Percentiles rank a stretch among this genome's conserved stretches.
Evolutionary conservation across 2,329 filamentous ascomycete genomes (phyloP).

Genomic region (Colletotrichum trifolii): DNA sequence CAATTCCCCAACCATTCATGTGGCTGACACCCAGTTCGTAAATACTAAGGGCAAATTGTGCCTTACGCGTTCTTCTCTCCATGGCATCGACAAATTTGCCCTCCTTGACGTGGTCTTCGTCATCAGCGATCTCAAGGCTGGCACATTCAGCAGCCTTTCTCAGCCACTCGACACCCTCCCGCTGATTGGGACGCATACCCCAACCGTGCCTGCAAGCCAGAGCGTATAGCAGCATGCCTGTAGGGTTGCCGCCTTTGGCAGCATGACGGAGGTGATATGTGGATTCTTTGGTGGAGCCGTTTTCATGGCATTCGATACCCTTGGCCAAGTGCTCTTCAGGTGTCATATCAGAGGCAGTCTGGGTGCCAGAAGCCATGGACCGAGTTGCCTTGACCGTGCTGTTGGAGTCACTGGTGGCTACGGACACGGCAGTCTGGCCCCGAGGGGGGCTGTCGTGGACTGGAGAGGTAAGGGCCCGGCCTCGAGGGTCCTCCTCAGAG

Average conservation of each 20-base stretch:
- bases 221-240: constrained; percentile 95
- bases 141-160: constrained; percentile 89
- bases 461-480: constrained; percentile 53
- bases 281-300: constrained; percentile 88
- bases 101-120: constrained; percentile 74
- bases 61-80: constrained; percentile 85
- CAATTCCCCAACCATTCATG: constrained; percentile 98
- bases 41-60: constrained; percentile 93
- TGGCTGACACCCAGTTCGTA: constrained; percentile 97
- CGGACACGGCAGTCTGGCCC: constrained; percentile 59
- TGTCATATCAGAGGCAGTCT: constrained; percentile 75
- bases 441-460: constrained; percentile 52
- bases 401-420: constrained; percentile 63
- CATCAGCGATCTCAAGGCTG: constrained; percentile 83
- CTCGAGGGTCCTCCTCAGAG: constrained; percentile 62
- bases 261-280: constrained; percentile 95
- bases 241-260: constrained; percentile 85
- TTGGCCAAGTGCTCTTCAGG: constrained; percentile 90
- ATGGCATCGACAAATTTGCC: constrained; percentile 72
- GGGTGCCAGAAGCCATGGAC: constrained; percentile 58
- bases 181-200: constrained; percentile 94
- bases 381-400: constrained; percentile 63
- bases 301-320: constrained; percentile 90
- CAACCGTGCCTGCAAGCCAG: constrained; percentile 95
- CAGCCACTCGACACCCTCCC: constrained; percentile 91